phyloP scores from a whole-genome alignment of 2,329 filamentous ascomycete species.

The Ceratocystis ficicola region DNA sequence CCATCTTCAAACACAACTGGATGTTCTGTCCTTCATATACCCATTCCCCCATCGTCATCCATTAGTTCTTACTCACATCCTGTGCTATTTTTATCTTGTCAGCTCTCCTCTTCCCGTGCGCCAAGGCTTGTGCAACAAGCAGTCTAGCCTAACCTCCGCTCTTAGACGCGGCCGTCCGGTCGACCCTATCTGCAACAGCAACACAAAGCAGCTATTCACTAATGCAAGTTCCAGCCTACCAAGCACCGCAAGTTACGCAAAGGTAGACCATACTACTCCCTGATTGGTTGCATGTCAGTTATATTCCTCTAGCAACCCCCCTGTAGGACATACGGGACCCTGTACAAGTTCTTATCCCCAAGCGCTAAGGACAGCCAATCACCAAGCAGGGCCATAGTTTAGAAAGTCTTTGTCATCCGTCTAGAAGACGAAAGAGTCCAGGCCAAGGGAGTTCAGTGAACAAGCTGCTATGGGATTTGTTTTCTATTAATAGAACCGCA shows the following conservation, averaged over 20 bases:
- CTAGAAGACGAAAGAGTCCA: too few species aligned
- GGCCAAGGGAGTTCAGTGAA: too few species aligned
- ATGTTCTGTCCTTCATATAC: neutral
- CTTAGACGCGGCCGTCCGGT: neutral
- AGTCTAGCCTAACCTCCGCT: neutral
- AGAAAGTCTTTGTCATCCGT: too few species aligned
- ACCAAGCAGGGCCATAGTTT: neutral
- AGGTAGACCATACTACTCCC: neutral
- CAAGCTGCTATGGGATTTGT: too few species aligned
- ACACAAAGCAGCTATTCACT: too few species aligned
- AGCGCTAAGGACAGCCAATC: conserved; percentile 8
- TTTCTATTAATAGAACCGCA: neutral
- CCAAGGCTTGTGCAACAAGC: neutral
- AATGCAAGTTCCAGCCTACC: too few species aligned
- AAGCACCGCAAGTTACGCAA: too few species aligned
- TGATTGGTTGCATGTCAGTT: conserved; percentile 5
- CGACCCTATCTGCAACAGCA: neutral
- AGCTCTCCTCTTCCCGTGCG: neutral
- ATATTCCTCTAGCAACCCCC: neutral
- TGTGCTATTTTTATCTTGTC: conserved; percentile 9
- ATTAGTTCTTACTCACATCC: neutral
- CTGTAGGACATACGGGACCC: neutral
- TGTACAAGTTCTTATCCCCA: neutral
- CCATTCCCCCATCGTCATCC: neutral
- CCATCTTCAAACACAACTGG: neutral